Evolutionary conservation across 2,329 filamentous ascomycete species (phyloP).

Genomic region (Aspergillus sp.): DNA sequence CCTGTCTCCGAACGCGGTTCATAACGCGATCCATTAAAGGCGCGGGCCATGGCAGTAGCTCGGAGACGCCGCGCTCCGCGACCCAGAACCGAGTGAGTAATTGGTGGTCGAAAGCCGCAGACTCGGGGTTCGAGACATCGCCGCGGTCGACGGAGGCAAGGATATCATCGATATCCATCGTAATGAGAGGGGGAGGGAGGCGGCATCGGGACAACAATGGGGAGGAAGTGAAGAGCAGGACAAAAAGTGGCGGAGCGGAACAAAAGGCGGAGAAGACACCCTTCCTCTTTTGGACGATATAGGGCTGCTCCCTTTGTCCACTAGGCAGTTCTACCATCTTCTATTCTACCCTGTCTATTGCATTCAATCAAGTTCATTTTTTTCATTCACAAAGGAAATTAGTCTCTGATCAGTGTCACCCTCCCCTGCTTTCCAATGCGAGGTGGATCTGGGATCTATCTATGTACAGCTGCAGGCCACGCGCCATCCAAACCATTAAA

Average conservation of each 20-base stretch:
- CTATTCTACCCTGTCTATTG: background rate
- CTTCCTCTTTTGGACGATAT: constrained; percentile 4
- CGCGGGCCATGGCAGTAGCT: constrained; percentile 76
- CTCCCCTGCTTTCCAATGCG: constrained; percentile 19
- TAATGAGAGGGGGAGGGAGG: background rate
- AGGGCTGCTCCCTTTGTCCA: background rate
- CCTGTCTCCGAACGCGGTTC: constrained; percentile 64
- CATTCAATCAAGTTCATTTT: constrained; percentile 9
- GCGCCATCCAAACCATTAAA: constrained; percentile 7
- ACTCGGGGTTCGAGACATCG: constrained; percentile 41
- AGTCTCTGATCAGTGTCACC: constrained; percentile 25
- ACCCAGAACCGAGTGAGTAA: constrained; percentile 89
- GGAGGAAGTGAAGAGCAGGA: background rate
- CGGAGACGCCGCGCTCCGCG: constrained; percentile 83
- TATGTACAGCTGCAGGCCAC: constrained; percentile 33
- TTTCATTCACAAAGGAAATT: constrained; percentile 27
- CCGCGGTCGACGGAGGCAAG: constrained; percentile 68
- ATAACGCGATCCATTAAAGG: constrained; percentile 80
- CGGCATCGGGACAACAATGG: background rate
- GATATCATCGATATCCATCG: constrained; percentile 79
- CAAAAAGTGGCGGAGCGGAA: constrained; percentile 19
- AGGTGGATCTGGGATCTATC: constrained; percentile 13
- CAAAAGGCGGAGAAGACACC: constrained; percentile 5
- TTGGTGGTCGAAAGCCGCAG: constrained; percentile 67
- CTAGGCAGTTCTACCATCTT: background rate